Percentiles rank a stretch among this genome's conserved stretches.
phyloP scores from a whole-genome alignment of 805 yeast species.

The Lipomyces mesembrius region DNA sequence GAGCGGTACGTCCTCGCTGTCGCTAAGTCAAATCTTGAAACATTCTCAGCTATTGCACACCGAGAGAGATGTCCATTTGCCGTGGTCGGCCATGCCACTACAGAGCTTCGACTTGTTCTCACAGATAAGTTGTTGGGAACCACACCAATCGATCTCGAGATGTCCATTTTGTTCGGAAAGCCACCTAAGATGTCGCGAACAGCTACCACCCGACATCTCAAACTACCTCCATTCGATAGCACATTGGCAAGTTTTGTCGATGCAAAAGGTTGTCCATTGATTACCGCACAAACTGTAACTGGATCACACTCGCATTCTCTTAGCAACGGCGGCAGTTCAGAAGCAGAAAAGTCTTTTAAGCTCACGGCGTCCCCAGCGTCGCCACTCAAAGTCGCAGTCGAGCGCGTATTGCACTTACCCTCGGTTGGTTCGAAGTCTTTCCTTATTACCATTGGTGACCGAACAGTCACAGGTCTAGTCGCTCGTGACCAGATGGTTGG shows the following conservation, averaged over 20 bases:
- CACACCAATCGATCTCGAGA: slow-evolving; percentile 92
- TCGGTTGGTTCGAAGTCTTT: slow-evolving; percentile 94
- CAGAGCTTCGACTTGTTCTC: slow-evolving; percentile 78
- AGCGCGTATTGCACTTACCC: slow-evolving; percentile 85
- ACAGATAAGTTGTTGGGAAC: slow-evolving; percentile 77
- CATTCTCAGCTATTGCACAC: slow-evolving; percentile 78
- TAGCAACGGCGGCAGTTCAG: slow-evolving; percentile 16
- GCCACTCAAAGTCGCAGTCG: slow-evolving; percentile 57
- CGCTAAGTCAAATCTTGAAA: slow-evolving; percentile 70
- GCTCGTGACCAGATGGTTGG: slow-evolving; percentile 99
- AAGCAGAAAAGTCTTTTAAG: slow-evolving; percentile 13
- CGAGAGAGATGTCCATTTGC: slow-evolving; percentile 97
- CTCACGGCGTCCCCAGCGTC: slow-evolving; percentile 24
- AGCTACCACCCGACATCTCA: slow-evolving; percentile 65
- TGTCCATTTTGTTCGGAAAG: slow-evolving; percentile 93
- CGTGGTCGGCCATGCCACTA: slow-evolving; percentile 92
- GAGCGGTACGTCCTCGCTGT: slow-evolving; percentile 97
- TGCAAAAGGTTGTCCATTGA: slow-evolving; percentile 14
- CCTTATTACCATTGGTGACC: slow-evolving; percentile 96
- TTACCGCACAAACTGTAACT: background rate
- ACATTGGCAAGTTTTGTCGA: slow-evolving; percentile 43
- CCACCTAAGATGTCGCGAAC: slow-evolving; percentile 92
- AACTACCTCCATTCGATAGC: slow-evolving; percentile 45
- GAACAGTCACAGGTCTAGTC: slow-evolving; percentile 94
- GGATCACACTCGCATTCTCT: background rate